A percentile compares a stretch with the other conserved stretches of the same genome.
These are phyloP conservation scores for Infundibulicybe gibba DNA, from an alignment of 768 basidiomycete species.

Conservation along the genomic window DNA sequence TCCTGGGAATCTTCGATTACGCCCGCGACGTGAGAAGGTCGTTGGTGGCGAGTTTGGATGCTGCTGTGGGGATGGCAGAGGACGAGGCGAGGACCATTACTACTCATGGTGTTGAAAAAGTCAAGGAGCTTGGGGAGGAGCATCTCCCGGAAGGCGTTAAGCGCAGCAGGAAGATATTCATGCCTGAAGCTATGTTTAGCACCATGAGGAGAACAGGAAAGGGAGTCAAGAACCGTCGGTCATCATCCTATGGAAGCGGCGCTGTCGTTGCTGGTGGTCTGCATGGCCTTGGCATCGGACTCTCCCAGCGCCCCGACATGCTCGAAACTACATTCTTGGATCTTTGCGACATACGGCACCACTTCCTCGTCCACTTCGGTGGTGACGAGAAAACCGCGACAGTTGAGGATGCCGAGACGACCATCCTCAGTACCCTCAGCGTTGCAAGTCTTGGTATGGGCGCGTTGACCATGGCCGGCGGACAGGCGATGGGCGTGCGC, in stretches of 20 bases:
- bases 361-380: slow-evolving; percentile 70
- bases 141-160: slow-evolving; percentile 83
- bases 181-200: slow-evolving; percentile 98
- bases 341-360: slow-evolving; percentile 82
- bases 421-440: slow-evolving; percentile 61
- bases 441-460: slow-evolving; percentile 77
- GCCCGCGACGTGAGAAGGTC: slow-evolving; percentile 73
- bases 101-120: slow-evolving; percentile 56
- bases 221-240: slow-evolving; percentile 31
- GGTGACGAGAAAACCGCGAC: slow-evolving; percentile 32
- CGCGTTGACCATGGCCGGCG: slow-evolving; percentile 86
- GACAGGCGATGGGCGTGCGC: slow-evolving; percentile 73
- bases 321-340: slow-evolving; percentile 80
- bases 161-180: slow-evolving; percentile 79
- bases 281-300: slow-evolving; percentile 78
- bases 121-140: slow-evolving; percentile 67
- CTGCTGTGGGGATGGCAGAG: slow-evolving; percentile 76
- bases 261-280: slow-evolving; percentile 74
- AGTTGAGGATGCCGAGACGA: slow-evolving; percentile 25
- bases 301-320: slow-evolving; percentile 74
- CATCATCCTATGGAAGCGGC: slow-evolving; percentile 33
- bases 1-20: slow-evolving; percentile 84
- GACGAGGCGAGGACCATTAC: slow-evolving; percentile 77
- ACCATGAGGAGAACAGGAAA: slow-evolving; percentile 37
- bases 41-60: slow-evolving; percentile 79